A percentile compares a stretch with the other conserved stretches of the same genome.
These are phyloP conservation scores for Blastobotrys elegans DNA, from an alignment of 1,139 yeast genomes.

Conservation along the genomic window DNA sequence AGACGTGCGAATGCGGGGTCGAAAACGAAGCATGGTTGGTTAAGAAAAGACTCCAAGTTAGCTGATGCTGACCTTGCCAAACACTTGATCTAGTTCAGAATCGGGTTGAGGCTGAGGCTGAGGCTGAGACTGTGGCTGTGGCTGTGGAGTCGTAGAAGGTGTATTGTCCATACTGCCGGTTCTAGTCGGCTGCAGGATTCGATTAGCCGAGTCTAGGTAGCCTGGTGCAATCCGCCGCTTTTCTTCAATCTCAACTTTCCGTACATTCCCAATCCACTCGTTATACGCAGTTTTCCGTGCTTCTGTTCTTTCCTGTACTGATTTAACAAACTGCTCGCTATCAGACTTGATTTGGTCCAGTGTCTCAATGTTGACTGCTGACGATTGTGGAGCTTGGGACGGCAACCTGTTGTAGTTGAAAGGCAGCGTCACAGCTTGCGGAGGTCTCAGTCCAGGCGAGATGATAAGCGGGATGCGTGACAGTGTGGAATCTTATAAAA, in stretches of 20 bases:
- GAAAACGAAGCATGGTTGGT: conserved; percentile 94
- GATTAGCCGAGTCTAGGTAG: conserved; percentile 34
- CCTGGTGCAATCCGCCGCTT: conserved; percentile 42
- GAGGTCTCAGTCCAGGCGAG: conserved; percentile 52
- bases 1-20: conserved; percentile 85
- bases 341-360: conserved; percentile 23
- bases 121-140: neutral
- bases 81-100: conserved; percentile 20
- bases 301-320: conserved; percentile 26
- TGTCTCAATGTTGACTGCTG: conserved; percentile 6
- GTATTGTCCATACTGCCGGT: conserved; percentile 1
- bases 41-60: conserved; percentile 26
- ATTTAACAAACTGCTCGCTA: conserved; percentile 27
- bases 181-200: conserved; percentile 29
- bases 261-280: conserved; percentile 33
- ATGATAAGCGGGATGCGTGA: conserved; percentile 55
- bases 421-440: conserved; percentile 53
- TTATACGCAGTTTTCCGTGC: conserved; percentile 28
- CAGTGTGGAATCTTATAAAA: conserved; percentile 20
- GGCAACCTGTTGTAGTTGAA: conserved; percentile 41
- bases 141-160: neutral
- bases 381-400: conserved; percentile 11
- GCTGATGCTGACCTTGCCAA: conserved; percentile 18
- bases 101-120: neutral
- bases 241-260: conserved; percentile 27